Conservation (phyloP, 495 filamentous ascomycete genomes). For the Aspergillus olivimuriae region DNA sequence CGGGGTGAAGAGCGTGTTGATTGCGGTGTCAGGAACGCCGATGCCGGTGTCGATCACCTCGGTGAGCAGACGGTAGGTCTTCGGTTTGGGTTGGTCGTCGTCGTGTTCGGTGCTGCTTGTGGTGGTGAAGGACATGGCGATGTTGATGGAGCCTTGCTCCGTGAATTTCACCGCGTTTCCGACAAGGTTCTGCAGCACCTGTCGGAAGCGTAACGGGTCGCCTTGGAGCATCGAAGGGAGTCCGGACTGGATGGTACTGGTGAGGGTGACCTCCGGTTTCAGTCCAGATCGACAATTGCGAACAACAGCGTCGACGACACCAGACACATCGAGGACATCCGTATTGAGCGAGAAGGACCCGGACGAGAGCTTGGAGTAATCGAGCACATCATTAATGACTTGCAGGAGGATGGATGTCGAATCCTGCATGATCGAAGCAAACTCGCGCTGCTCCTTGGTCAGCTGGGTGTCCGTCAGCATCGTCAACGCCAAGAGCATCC, state of each 20-base stretch:
- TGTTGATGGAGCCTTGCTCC: slow-evolving; percentile 58
- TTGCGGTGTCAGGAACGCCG: slow-evolving; percentile 70
- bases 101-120: too few species aligned
- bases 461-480: slow-evolving; percentile 63
- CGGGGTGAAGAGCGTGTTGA: slow-evolving; percentile 70
- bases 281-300: slow-evolving; percentile 47
- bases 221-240: slow-evolving; percentile 43
- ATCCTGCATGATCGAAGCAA: slow-evolving; percentile 69
- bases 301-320: slow-evolving; percentile 47
- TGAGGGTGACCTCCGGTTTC: slow-evolving; percentile 53
- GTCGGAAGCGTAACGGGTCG: slow-evolving; percentile 71
- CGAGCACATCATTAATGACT: slow-evolving; percentile 85
- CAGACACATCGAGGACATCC: slow-evolving; percentile 62
- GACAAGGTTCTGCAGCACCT: slow-evolving; percentile 81
- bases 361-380: slow-evolving; percentile 82
- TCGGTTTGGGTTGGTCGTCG: slow-evolving; percentile 31
- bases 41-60: slow-evolving; percentile 76
- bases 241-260: slow-evolving; percentile 41
- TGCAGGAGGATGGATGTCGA: slow-evolving; percentile 77
- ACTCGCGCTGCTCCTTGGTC: slow-evolving; percentile 63
- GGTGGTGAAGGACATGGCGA: slow-evolving; percentile 48
- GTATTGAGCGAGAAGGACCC: slow-evolving; percentile 73
- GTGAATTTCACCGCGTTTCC: slow-evolving; percentile 90
- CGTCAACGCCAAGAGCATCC: slow-evolving; percentile 70
- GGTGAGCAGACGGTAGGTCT: slow-evolving; percentile 40